A percentile compares a stretch with the other conserved stretches of the same genome.
Evolutionary conservation across 768 basidiomycete species (phyloP).

Genomic region (Amanita inopinata): DNA sequence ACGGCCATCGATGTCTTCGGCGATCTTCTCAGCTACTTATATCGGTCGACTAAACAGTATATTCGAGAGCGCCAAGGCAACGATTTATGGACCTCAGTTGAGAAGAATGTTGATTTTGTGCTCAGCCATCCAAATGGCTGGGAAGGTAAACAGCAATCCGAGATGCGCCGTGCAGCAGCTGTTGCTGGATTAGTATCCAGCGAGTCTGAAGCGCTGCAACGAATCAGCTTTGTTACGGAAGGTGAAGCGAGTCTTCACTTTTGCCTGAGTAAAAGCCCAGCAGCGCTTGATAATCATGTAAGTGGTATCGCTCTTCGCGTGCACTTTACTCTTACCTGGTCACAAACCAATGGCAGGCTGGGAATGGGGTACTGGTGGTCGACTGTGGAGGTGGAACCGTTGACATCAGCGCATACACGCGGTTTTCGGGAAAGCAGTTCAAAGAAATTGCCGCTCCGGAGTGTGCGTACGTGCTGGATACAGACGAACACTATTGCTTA

Average conservation of each 20-base stretch:
- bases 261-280: slow-evolving; percentile 32
- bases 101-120: slow-evolving; percentile 31
- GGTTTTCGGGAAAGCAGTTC: neutral
- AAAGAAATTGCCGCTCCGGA: slow-evolving; percentile 5
- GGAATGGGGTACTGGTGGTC: neutral
- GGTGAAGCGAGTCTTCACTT: slow-evolving; percentile 48
- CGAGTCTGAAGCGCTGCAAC: slow-evolving; percentile 22
- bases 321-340: neutral
- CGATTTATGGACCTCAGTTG: slow-evolving; percentile 30
- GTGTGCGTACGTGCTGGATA: neutral
- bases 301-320: neutral
- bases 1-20: slow-evolving; percentile 32
- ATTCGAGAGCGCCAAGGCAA: slow-evolving; percentile 34
- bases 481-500: neutral
- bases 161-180: slow-evolving; percentile 37
- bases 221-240: slow-evolving; percentile 42
- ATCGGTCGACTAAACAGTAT: slow-evolving; percentile 26
- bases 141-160: slow-evolving; percentile 41
- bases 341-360: neutral
- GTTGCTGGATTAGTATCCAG: slow-evolving; percentile 32
- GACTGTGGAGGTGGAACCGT: slow-evolving; percentile 8
- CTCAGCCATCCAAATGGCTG: slow-evolving; percentile 51
- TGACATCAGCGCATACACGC: slow-evolving; percentile 7
- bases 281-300: slow-evolving; percentile 19
- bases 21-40: slow-evolving; percentile 38